phyloP scores from a whole-genome alignment of 1,284 basidiomycete species.

The Wallemia ichthyophaga region DNA sequence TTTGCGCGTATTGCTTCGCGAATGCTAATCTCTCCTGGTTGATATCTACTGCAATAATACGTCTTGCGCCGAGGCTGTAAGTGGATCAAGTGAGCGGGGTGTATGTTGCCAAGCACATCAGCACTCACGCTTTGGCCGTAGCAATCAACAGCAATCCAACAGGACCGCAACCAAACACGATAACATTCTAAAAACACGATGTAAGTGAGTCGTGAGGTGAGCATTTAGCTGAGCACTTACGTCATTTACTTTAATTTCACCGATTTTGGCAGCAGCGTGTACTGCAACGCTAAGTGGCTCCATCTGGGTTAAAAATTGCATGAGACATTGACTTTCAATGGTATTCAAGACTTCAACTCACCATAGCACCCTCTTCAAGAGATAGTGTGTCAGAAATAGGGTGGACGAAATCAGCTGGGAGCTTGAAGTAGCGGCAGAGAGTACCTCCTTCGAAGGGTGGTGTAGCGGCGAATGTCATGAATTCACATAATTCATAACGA shows the following conservation, averaged over 20 bases:
- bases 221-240: not conserved
- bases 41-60: constrained; percentile 61
- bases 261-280: constrained; percentile 54
- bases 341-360: not conserved
- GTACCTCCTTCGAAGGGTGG: constrained; percentile 15
- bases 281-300: constrained; percentile 80
- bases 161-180: constrained; percentile 62
- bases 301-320: constrained; percentile 19
- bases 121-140: constrained; percentile 35
- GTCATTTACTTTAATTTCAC: constrained; percentile 30
- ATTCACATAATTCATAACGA: not conserved
- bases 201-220: no score
- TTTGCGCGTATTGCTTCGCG: constrained; percentile 61
- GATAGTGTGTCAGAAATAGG: constrained; percentile 16
- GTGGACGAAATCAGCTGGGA: constrained; percentile 12
- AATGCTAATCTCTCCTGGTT: constrained; percentile 52
- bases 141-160: constrained; percentile 78
- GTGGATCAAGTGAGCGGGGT: not conserved
- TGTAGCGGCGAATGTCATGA: constrained; percentile 9
- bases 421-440: constrained; percentile 14
- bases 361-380: constrained; percentile 21
- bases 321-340: not conserved
- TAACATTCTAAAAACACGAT: constrained; percentile 26
- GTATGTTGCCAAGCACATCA: constrained; percentile 6
- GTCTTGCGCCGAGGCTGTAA: constrained; percentile 36